Base-by-base conservation (phyloP, 805 yeast genomes). In the Candida jianshihensis region DNA sequence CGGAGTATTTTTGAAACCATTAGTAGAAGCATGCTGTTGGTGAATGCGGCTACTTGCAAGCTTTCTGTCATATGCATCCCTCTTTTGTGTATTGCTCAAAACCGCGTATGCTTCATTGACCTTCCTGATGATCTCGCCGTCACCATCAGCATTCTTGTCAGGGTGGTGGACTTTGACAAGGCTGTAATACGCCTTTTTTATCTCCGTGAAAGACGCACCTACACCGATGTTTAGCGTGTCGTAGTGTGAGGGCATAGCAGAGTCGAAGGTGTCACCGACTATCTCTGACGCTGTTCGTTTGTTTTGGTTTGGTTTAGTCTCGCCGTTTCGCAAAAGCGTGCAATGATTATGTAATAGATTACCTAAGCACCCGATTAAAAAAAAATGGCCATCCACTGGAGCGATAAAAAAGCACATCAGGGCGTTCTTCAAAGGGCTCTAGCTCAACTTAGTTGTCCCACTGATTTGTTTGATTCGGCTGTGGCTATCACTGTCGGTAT, bases 161-260 rank as follows among this genome's bases (percentile, higher is more conserved):
- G 78, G 78, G 43, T 73, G 78, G 41, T 60, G 61, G 31, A 52
- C 49, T 19, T 55, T 44, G 36, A 71, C 66, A 31, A 68, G 44
- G 34, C 56, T 61, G 30, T 59, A 54, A 44, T 62, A 73, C 3
- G 76, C 67, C 31, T 50, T 54, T 35, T 47, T 51, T 34, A 64
- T 52, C 28, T 62, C 63, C 1, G 39, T 44, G 1, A 34, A 30
- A 0, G 58, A 28, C 19, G 59, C 52, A 12, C 24, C 27, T 2
- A 36, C 26, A 2, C 39, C 6, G 9, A 63, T 44, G 1, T 59
- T 61, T 31, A 63, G 48, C 10, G 54, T 34, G 16, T 47, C 51
- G 38, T 63, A 63, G 45, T 57, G 43, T 12, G 38, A 36, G 18
- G 29, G 19, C 13, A 29, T 33, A n/a, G 21, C 18, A 21, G n/a